phyloP scores from a whole-genome alignment of 2,329 filamentous ascomycete genomes.

The Pseudogymnoascus sp. region DNA sequence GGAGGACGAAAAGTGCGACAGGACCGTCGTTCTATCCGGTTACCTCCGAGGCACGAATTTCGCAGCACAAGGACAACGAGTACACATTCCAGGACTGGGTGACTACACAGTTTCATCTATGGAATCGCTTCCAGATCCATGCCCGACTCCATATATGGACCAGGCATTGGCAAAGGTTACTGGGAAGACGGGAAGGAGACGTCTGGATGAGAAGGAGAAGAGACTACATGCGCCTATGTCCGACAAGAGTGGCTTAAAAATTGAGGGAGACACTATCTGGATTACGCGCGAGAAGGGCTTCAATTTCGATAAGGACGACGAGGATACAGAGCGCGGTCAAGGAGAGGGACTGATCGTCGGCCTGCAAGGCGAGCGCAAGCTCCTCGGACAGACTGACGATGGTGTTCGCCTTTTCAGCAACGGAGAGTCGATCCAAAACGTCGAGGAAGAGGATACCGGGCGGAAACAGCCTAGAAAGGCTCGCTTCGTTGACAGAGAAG shows the following conservation, averaged over 20 bases:
- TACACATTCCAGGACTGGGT: conserved; percentile 88
- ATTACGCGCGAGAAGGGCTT: conserved; percentile 65
- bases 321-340: conserved; percentile 68
- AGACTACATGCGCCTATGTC: conserved; percentile 96
- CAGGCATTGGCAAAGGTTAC: conserved; percentile 76
- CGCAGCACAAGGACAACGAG: conserved; percentile 70
- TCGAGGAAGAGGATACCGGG: conserved; percentile 53
- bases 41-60: conserved; percentile 96
- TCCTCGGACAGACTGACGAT: conserved; percentile 75
- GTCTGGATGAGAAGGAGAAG: conserved; percentile 94
- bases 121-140: conserved; percentile 86
- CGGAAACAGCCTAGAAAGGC: conserved; percentile 52
- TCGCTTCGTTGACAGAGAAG: conserved; percentile 53
- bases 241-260: conserved; percentile 88
- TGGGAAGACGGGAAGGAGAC: conserved; percentile 71
- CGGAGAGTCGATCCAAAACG: conserved; percentile 58
- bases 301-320: conserved; percentile 63
- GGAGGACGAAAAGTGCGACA: conserved; percentile 79
- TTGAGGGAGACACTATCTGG: conserved; percentile 96
- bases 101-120: conserved; percentile 79
- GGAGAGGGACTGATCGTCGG: conserved; percentile 92
- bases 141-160: conserved; percentile 86
- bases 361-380: conserved; percentile 71
- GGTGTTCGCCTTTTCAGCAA: conserved; percentile 82
- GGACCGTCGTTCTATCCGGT: conserved; percentile 83